Percentiles rank a stretch among this genome's conserved stretches.
Conservation (phyloP, 129 eudicot genomes). For the Centrapalus pauciflorus region DNA sequence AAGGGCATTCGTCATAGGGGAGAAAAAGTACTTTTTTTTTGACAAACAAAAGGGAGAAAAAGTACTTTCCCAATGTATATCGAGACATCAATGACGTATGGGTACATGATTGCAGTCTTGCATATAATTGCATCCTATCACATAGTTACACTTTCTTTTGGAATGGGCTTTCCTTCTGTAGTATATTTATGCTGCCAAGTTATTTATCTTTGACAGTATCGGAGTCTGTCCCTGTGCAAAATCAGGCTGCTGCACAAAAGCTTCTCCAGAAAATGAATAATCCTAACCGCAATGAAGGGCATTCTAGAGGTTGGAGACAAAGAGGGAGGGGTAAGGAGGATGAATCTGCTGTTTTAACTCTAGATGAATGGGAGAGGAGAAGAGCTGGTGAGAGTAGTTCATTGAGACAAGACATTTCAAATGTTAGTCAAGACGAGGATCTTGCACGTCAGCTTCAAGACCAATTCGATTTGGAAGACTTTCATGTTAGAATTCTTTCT, state of each 20-base stretch:
- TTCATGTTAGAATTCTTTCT: conserved; percentile 38
- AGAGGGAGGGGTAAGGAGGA: conserved; percentile 54
- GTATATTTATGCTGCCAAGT: not conserved
- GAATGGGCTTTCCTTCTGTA: not conserved
- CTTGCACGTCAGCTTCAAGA: conserved; percentile 84
- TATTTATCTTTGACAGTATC: conserved; percentile 35
- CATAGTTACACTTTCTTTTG: not conserved
- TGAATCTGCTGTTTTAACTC: conserved; percentile 51
- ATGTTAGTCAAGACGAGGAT: conserved; percentile 63
- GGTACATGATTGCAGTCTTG: not conserved
- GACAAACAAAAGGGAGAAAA: too few relatives aligned
- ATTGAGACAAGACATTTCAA: conserved; percentile 29
- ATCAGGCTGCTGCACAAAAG: conserved; percentile 92
- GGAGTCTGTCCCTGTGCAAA: conserved; percentile 68
- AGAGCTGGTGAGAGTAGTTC: conserved; percentile 43
- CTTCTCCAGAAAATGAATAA: conserved; percentile 73
- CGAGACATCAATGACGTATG: not conserved
- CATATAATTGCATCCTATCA: not conserved
- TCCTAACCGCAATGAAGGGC: conserved; percentile 35
- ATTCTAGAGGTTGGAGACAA: conserved; percentile 53
- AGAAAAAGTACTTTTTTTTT: too few relatives aligned
- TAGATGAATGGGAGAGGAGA: conserved; percentile 92
- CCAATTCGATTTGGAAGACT: conserved; percentile 83
- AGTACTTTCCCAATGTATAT: not conserved
- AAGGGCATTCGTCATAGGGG: not conserved